Evolutionary conservation across 768 basidiomycete species (phyloP).

Genomic region (Russula earlei): DNA sequence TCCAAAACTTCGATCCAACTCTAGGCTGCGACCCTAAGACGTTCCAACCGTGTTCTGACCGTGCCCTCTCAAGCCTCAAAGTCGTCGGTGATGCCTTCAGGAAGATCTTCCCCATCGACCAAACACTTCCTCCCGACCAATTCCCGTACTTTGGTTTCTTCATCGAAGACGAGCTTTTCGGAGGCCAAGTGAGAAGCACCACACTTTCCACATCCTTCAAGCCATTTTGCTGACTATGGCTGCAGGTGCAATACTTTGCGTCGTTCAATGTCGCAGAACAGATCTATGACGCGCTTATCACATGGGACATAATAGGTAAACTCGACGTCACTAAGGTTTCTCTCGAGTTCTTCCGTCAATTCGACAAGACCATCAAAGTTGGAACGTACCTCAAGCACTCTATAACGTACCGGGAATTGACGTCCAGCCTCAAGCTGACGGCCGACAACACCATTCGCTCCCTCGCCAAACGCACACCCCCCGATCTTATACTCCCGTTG

Average conservation of each 20-base stretch:
- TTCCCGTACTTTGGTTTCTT: constrained; percentile 5
- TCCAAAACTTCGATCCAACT: constrained; percentile 27
- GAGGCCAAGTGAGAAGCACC: constrained; percentile 9
- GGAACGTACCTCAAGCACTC: not conserved
- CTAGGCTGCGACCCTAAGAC: constrained; percentile 14
- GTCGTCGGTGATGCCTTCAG: constrained; percentile 24
- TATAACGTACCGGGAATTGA: not conserved
- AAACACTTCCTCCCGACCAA: not conserved
- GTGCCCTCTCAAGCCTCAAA: constrained; percentile 22
- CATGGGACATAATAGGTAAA: constrained; percentile 21
- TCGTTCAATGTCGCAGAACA: constrained; percentile 26
- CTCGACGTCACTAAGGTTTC: constrained; percentile 24
- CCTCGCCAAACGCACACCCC: too few species aligned
- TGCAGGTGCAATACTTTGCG: constrained; percentile 25
- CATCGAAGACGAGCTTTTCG: constrained; percentile 3
- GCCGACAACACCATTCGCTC: not conserved
- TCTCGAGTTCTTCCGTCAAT: constrained; percentile 21
- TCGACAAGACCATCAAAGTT: not conserved
- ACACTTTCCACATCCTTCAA: not conserved
- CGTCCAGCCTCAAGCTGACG: not conserved
- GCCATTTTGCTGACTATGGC: not conserved
- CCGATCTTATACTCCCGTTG: not conserved
- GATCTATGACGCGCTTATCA: constrained; percentile 23
- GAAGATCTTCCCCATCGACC: constrained; percentile 24
- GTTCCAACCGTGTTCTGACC: constrained; percentile 27